A percentile compares a stretch with the other conserved stretches of the same genome.
These are phyloP conservation scores for Glebionis coronaria DNA, from an alignment of 129 eudicot species.

Conservation along the genomic window DNA sequence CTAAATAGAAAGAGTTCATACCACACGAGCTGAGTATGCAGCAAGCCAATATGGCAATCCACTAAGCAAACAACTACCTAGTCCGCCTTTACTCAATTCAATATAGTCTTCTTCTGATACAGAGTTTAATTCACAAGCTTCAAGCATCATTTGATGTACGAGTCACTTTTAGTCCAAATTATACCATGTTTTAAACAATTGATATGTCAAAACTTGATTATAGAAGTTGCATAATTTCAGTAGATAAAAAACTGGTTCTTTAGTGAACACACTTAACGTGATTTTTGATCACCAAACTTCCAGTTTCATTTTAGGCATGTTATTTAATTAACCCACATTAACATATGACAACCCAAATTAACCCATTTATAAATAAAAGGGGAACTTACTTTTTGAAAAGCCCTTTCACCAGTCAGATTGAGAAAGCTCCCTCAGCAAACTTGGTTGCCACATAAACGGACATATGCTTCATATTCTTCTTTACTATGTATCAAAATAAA, in stretches of 20 bases:
- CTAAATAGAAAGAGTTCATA: constrained; percentile 19
- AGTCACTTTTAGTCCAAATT: no score
- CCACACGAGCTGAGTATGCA: constrained; percentile 94
- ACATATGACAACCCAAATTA: no score
- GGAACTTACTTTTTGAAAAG: constrained; percentile 71
- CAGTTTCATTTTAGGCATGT: no score
- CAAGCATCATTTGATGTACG: constrained; percentile 63
- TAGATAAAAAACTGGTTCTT: no score
- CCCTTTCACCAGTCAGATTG: constrained; percentile 94
- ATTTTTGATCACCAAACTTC: no score
- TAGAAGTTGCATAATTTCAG: no score
- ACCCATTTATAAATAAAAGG: not conserved
- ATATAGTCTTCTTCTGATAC: constrained; percentile 96
- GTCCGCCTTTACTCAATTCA: constrained; percentile 89
- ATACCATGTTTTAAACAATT: no score
- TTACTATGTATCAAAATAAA: constrained; percentile 55
- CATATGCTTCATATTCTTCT: constrained; percentile 98
- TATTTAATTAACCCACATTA: no score
- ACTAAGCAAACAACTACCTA: constrained; percentile 95
- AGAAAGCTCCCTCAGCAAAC: constrained; percentile 97
- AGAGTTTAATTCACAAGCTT: constrained; percentile 85
- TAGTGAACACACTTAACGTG: no score
- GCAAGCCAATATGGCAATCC: constrained; percentile 96
- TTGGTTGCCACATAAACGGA: constrained; percentile 94
- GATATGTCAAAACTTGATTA: no score